Base-by-base conservation (phyloP, 441 rosid genomes). In the Capsella rubella region DNA sequence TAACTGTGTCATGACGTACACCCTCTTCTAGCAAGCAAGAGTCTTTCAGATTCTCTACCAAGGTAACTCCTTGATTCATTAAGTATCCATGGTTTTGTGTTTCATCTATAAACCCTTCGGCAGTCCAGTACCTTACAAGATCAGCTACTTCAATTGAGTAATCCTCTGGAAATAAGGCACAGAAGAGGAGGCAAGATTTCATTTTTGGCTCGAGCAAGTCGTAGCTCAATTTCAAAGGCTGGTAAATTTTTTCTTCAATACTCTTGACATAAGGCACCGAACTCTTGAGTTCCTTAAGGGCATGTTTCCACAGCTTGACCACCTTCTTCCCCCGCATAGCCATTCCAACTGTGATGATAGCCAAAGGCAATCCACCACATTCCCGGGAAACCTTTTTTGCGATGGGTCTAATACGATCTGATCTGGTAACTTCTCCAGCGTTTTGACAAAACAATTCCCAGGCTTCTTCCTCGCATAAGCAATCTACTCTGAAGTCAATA, bases 321-420 rank as follows among this genome's bases (percentile, higher is more conserved):
- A 0, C 57, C 47, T 49, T 78, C 75, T 79, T 81, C 34, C 78
- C 71, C 9, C 82, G 75, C 85, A 77, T 74, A 21, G 83, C 79
- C 67, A 69, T 69, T 14, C 80, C 82, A 59, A 79, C 62, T 0
- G 79, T 79, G 32, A 76, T 63, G 67, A 81, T 69, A 15, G 83
- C 84, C 73, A 81, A 63, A 14, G 87, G 83, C 71, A 84, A 67
- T 31, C 83, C 82, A 12, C 76, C 71, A n/a, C 87, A 84, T 72
- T 72, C 80, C 35, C 55, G 40, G 11, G 76, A 51, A 40, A 81
- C 67, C 13, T 54, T 57, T 54, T 28, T 52, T 2, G 85, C 87
- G 0, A 74, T 31, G 34, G 79, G 80, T 61, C 67, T 69, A 15
- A 83, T 66, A 21, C 14, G 31, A 34, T 81, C 83, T 68, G 45